phyloP scores from a whole-genome alignment of 768 basidiomycete species.

The Lentinula sp. region DNA sequence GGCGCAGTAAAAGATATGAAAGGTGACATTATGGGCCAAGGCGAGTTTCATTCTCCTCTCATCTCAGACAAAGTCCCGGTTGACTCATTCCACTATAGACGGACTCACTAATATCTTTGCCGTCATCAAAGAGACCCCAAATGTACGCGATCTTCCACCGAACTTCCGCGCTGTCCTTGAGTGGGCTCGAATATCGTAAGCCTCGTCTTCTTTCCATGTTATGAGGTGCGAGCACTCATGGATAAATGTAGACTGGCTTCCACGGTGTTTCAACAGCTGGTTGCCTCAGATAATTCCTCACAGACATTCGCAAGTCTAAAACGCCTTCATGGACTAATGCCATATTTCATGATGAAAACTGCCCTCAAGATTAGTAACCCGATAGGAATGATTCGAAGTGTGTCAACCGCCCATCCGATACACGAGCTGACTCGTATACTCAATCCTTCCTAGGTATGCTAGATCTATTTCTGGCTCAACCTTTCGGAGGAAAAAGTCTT shows the following conservation, averaged over 20 bases:
- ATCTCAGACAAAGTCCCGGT: constrained; percentile 2
- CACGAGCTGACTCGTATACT: constrained; percentile 3
- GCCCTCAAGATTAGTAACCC: constrained; percentile 93
- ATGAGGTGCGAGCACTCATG: neutral
- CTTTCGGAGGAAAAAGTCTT: constrained; percentile 90
- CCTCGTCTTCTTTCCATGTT: constrained; percentile 9
- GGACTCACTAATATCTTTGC: constrained; percentile 87
- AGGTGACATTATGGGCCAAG: constrained; percentile 87
- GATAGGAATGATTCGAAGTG: constrained; percentile 90
- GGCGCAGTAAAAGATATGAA: constrained; percentile 83
- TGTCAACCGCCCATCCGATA: constrained; percentile 9
- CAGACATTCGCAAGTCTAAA: constrained; percentile 85
- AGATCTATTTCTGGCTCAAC: constrained; percentile 94
- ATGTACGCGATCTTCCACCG: constrained; percentile 68
- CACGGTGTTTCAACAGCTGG: constrained; percentile 91
- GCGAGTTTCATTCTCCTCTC: constrained; percentile 27
- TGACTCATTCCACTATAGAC: constrained; percentile 37
- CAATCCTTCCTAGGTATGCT: constrained; percentile 49
- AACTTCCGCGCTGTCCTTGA: constrained; percentile 90
- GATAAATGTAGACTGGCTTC: constrained; percentile 69
- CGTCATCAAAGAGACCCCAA: constrained; percentile 75
- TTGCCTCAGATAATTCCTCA: constrained; percentile 89
- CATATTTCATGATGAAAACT: constrained; percentile 93
- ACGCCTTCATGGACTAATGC: constrained; percentile 93
- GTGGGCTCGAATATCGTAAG: constrained; percentile 96